A percentile compares a stretch with the other conserved stretches of the same genome.
Conservation (phyloP, 768 basidiomycete species). For the Suillus paluster region DNA sequence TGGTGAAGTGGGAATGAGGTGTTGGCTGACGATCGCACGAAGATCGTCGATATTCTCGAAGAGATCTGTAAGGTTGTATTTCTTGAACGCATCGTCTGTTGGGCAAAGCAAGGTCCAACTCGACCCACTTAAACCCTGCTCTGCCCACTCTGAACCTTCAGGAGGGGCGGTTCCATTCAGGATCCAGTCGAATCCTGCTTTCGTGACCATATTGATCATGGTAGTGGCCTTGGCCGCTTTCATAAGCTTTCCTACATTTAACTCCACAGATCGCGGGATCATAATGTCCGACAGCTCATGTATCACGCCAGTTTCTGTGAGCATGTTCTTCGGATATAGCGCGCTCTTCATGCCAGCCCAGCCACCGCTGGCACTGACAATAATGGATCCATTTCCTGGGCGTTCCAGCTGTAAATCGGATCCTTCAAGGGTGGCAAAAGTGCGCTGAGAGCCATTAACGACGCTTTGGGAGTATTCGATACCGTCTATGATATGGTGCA, state of each 20-base stretch:
- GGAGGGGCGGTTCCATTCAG: slow-evolving; percentile 84
- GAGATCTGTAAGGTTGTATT: slow-evolving; percentile 77
- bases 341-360: slow-evolving; percentile 73
- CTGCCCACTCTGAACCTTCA: slow-evolving; percentile 67
- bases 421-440: slow-evolving; percentile 84
- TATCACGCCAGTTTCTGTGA: slow-evolving; percentile 89
- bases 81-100: slow-evolving; percentile 89
- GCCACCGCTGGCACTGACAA: slow-evolving; percentile 71
- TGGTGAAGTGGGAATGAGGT: slow-evolving; percentile 62
- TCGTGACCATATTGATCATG: slow-evolving; percentile 82
- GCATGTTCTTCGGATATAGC: slow-evolving; percentile 61
- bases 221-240: slow-evolving; percentile 87
- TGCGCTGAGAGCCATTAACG: slow-evolving; percentile 66
- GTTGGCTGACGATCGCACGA: slow-evolving; percentile 70
- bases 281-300: slow-evolving; percentile 87
- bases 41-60: slow-evolving; percentile 60
- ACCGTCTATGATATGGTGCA: slow-evolving; percentile 83
- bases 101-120: slow-evolving; percentile 94
- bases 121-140: slow-evolving; percentile 46
- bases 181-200: slow-evolving; percentile 90
- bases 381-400: slow-evolving; percentile 51
- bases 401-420: slow-evolving; percentile 76
- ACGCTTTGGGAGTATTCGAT: slow-evolving; percentile 74
- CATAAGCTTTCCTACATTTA: slow-evolving; percentile 89
- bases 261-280: slow-evolving; percentile 84